Evolutionary conservation across 2,329 filamentous ascomycete genomes (phyloP), one percentile per base, ranked within the genome.

Genomic region (Dendrostoma leiphaemia): DNA sequence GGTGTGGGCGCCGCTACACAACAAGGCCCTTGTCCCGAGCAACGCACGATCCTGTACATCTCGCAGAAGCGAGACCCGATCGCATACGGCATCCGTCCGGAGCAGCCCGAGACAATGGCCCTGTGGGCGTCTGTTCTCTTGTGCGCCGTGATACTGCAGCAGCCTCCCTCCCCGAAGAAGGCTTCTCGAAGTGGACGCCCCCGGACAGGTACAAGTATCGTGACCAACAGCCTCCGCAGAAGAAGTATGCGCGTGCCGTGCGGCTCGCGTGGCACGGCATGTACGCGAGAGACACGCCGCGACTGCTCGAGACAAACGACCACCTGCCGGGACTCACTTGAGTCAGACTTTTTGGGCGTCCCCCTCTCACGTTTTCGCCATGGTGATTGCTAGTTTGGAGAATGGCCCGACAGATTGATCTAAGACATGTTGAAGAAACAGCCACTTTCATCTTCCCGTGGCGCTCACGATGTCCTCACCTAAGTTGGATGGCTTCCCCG

Each of bases 1-100:
- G 12, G 7, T 19, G 29, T 13, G 5, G 35, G 17, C n/a, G 13
- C 35, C 17, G 10, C n/a, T 6, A 6, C 35, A 38, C 35, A 19
- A 17, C 35, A 38, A 19, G 17, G 2, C n/a, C 41, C 41, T 2
- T 21, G 8, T 13, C 13, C 12, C 24, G 38, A 49, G 24, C 17
- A 10, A 48, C 46, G 41, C 44, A 31, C 43, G 50, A 47, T 47
- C 41, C 47, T 47, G 37, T 48, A 52, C 32, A 37, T 44, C 35
- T 31, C 34, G 51, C 46, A 54, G 47, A 51, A 41, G 31, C 47
- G 47, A 57, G 45, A 37, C 26, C 23, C 24, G 43, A 38, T 52
- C 37, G 37, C 49, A 26, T 28, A 21, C 34, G 13, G 13, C n/a
- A 23, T 12, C 21, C 10, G 40, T 17, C 24, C 34, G 44, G 46